Conservation (phyloP, 2,329 filamentous ascomycete genomes). For the Aspergillus pseudoglaucus region DNA sequence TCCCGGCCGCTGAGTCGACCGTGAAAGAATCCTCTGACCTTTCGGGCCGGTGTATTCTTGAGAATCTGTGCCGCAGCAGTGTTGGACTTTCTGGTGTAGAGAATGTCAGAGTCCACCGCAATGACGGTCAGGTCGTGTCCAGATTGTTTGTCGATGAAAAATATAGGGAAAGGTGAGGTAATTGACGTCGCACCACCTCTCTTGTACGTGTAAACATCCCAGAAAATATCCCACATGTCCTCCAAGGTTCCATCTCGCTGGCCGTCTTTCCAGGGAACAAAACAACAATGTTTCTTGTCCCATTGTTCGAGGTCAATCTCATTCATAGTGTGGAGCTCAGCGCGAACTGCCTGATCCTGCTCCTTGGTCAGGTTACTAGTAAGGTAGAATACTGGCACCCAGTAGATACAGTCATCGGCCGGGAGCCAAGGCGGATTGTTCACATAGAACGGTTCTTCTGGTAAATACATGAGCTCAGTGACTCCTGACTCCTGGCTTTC, state of each 20-base stretch:
- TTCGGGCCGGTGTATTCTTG: neutral
- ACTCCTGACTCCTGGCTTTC: neutral
- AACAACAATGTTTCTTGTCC: neutral
- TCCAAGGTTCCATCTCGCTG: neutral
- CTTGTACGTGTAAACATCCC: neutral
- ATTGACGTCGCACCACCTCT: neutral
- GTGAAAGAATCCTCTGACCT: neutral
- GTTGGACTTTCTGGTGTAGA: neutral
- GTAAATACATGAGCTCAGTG: neutral
- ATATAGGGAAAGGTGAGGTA: neutral
- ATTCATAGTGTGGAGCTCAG: neutral
- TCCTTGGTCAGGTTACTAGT: neutral
- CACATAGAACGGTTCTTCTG: neutral
- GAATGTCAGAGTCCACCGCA: neutral
- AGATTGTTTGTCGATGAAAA: neutral
- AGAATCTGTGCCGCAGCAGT: neutral
- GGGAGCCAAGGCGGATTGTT: neutral
- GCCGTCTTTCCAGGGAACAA: neutral
- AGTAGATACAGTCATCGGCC: neutral
- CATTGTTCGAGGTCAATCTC: neutral
- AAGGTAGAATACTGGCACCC: neutral
- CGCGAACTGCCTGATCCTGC: neutral
- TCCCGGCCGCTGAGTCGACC: neutral
- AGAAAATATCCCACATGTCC: slow-evolving; percentile 3
- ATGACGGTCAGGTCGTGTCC: neutral